Evolutionary conservation across 225 moss, liverwort and hornwort species (phyloP).

Genomic region (Bryoerythrophyllum caledonicum): DNA sequence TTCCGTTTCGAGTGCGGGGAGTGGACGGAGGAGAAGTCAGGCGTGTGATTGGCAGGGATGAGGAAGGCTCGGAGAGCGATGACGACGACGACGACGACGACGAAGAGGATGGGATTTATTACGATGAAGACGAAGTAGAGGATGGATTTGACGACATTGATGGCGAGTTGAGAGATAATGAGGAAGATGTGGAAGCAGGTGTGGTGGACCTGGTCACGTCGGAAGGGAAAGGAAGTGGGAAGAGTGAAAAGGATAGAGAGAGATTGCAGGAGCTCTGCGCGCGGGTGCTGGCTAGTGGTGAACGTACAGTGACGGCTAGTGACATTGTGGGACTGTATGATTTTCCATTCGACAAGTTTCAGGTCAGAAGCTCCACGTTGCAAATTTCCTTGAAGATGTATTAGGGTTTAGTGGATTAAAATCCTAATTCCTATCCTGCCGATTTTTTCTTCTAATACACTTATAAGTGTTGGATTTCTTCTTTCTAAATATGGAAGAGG

Average conservation of each 20-base stretch:
- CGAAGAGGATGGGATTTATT: slow-evolving; percentile 41
- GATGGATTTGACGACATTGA: slow-evolving; percentile 44
- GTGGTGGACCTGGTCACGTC: slow-evolving; percentile 26
- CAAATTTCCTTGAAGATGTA: slow-evolving; percentile 1
- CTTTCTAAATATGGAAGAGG: slow-evolving; percentile 13
- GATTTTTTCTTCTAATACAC: not conserved
- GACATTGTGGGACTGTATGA: slow-evolving; percentile 76
- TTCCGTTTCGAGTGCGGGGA: slow-evolving; percentile 18
- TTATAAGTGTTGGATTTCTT: not conserved
- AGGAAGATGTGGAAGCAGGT: slow-evolving; percentile 57
- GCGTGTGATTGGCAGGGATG: slow-evolving; percentile 39
- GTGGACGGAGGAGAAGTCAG: slow-evolving; percentile 3
- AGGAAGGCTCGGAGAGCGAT: slow-evolving; percentile 40
- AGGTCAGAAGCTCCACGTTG: slow-evolving; percentile 35
- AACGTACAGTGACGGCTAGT: slow-evolving; percentile 53
- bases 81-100: slow-evolving; percentile 25
- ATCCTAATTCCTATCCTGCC: not conserved
- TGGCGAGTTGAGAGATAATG: slow-evolving; percentile 54
- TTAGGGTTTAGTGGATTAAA: slow-evolving; percentile 2
- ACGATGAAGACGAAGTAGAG: slow-evolving; percentile 40
- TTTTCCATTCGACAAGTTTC: slow-evolving; percentile 79
- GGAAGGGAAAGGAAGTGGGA: slow-evolving; percentile 23
- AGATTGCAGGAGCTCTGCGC: slow-evolving; percentile 62
- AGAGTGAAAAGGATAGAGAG: slow-evolving; percentile 37
- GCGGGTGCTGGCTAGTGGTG: slow-evolving; percentile 69